Conservation (phyloP, 495 filamentous ascomycete species). For the Penicillium herquei region DNA sequence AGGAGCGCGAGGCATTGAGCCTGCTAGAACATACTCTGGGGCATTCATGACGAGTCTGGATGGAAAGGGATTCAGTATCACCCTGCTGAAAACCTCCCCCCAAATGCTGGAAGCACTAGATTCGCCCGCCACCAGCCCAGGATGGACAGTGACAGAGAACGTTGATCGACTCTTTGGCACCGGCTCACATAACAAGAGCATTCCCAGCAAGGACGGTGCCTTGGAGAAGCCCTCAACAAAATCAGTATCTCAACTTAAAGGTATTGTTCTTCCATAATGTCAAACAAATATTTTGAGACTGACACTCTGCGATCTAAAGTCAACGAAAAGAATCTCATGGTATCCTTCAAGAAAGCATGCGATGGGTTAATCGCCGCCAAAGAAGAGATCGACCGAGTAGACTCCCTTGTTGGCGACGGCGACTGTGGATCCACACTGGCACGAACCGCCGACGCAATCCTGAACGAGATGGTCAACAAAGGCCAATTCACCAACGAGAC, state of each 20-base stretch:
- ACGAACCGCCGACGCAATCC: background rate
- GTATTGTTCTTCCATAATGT: no score
- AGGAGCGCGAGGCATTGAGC: background rate
- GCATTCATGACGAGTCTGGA: background rate
- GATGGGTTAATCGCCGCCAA: background rate
- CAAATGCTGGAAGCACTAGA: background rate
- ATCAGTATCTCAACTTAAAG: background rate
- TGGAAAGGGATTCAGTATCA: background rate
- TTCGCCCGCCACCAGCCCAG: background rate
- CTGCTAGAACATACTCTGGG: background rate
- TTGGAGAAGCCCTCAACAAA: no score
- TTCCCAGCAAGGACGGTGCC: no score
- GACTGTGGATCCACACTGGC: background rate
- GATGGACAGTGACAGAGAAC: background rate
- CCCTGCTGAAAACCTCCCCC: background rate
- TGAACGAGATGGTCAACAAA: background rate
- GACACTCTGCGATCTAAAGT: no score
- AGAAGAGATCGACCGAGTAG: background rate
- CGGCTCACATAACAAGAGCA: no score
- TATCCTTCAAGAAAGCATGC: background rate
- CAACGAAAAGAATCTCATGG: background rate
- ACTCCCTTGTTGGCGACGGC: background rate
- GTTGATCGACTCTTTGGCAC: no score
- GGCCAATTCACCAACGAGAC: background rate
- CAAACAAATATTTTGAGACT: no score